Base-by-base conservation (phyloP, 1,284 basidiomycete genomes). In the Coniophora puteana region DNA sequence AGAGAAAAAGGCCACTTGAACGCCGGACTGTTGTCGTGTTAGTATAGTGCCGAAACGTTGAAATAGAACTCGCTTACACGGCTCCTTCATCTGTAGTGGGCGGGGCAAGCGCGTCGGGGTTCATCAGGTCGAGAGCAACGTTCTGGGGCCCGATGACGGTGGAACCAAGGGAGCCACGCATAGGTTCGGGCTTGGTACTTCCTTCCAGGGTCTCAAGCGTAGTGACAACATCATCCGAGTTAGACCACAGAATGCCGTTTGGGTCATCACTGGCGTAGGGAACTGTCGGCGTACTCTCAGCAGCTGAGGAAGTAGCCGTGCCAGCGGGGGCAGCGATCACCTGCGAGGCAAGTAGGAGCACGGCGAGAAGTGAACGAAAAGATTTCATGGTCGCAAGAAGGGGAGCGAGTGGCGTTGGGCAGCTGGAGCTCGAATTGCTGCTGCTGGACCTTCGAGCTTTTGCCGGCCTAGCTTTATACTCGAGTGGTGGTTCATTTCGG, bases 1-100 rank as follows among this genome's bases (percentile, higher is more conserved):
- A 78, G 54, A 41, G 72, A 58, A 47, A 81, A 77, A 0, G 78
- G 71, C 80, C 80, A 83, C 47, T 80, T 80, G 48, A 68, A 66
- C 47, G 76, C 78, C 1, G 51, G 46, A 4, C 71, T 62, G 8
- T 41, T 36, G 1, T 7, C 16, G 7, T 6, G 31, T 8, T 3
- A 14, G 27, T 1, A 6, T 28, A 13, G 4, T n/a, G n/a, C n/a
- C 20, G 24, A 35, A 21, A 51, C 3, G 45, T 24, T 26, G 26
- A 16, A n/a, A 17, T n/a, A 3, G 12, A 13, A 11, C 13, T 3
- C 4, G 35, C 61, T 38, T 31, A 59, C 59, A 73, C 51, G 14
- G 29, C 42, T 16, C 73, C 74, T 20, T 40, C 54, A 49, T 83
- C 80, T 0, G 77, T 80, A 6, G 63, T 63, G 4, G 80, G 79